These are phyloP conservation scores for Geotrichum reessii DNA, from an alignment of 1,139 yeast genomes.

Conservation along the genomic window DNA sequence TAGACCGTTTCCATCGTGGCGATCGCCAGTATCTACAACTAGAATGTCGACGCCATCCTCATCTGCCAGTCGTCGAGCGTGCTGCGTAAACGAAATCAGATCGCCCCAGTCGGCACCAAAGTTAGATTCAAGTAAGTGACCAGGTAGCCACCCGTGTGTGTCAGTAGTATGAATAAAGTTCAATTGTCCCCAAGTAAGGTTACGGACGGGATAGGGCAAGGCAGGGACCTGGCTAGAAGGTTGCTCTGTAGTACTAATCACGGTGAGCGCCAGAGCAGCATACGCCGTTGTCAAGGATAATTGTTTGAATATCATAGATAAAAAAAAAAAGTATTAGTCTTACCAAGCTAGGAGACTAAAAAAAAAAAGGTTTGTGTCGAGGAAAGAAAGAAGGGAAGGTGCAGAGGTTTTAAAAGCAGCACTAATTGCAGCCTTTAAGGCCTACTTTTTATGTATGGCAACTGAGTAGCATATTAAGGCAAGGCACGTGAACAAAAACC, in stretches of 20 bases:
- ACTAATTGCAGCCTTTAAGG: neutral
- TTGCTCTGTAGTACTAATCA: neutral
- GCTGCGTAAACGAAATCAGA: slow-evolving; percentile 60
- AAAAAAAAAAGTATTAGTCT: neutral
- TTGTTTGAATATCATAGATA: neutral
- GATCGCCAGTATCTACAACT: slow-evolving; percentile 84
- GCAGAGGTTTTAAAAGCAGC: neutral
- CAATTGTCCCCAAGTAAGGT: slow-evolving; percentile 58
- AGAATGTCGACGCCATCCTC: slow-evolving; percentile 54
- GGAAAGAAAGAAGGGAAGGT: neutral
- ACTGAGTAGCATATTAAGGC: neutral
- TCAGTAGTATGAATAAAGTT: slow-evolving; percentile 92
- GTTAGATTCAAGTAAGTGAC: slow-evolving; percentile 69
- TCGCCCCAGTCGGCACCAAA: slow-evolving; percentile 94
- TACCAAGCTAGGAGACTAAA: neutral
- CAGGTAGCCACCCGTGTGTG: slow-evolving; percentile 87
- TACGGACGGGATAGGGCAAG: slow-evolving; percentile 34
- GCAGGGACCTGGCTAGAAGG: neutral
- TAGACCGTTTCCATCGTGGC: slow-evolving; percentile 90
- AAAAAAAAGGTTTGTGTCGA: neutral
- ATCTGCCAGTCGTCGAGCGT: slow-evolving; percentile 45
- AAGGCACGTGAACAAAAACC: neutral
- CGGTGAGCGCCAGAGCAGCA: neutral
- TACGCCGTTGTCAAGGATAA: neutral
- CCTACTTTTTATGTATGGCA: neutral